phyloP scores from a whole-genome alignment of 495 filamentous ascomycete genomes.

The Penicillium canescens region DNA sequence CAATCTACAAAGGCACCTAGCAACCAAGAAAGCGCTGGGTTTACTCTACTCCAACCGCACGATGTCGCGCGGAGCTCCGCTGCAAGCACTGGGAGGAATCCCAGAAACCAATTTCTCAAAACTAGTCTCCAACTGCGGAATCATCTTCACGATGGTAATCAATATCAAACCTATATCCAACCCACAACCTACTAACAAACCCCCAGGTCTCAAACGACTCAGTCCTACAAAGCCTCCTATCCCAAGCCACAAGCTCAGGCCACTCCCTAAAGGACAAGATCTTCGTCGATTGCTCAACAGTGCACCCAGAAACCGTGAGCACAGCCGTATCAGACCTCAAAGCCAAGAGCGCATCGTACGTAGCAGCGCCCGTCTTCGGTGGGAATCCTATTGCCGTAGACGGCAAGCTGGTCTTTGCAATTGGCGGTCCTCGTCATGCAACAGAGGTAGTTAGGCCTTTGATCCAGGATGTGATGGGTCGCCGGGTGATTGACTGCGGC shows the following conservation, averaged over 20 bases:
- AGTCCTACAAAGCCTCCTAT: constrained; percentile 38
- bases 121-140: constrained; percentile 36
- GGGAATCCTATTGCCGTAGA: constrained; percentile 45
- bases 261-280: constrained; percentile 44
- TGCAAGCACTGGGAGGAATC: constrained; percentile 35
- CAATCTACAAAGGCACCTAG: constrained; percentile 48
- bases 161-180: background rate
- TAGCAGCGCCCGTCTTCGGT: constrained; percentile 48
- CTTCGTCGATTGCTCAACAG: constrained; percentile 51
- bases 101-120: constrained; percentile 37
- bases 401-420: constrained; percentile 49
- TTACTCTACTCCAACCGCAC: constrained; percentile 48
- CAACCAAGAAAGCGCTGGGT: constrained; percentile 32
- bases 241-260: constrained; percentile 28
- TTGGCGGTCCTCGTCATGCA: constrained; percentile 39
- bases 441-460: constrained; percentile 40
- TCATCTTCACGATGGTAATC: constrained; percentile 49
- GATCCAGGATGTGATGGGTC: constrained; percentile 47
- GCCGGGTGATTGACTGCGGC: constrained; percentile 48
- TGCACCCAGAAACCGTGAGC: constrained; percentile 42
- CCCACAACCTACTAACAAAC: background rate
- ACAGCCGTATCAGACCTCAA: constrained; percentile 35
- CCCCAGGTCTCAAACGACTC: constrained; percentile 43
- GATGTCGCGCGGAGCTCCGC: constrained; percentile 38
- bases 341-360: constrained; percentile 34